phyloP scores from a whole-genome alignment of 2,329 filamentous ascomycete genomes.

The Ophiostoma australiae region DNA sequence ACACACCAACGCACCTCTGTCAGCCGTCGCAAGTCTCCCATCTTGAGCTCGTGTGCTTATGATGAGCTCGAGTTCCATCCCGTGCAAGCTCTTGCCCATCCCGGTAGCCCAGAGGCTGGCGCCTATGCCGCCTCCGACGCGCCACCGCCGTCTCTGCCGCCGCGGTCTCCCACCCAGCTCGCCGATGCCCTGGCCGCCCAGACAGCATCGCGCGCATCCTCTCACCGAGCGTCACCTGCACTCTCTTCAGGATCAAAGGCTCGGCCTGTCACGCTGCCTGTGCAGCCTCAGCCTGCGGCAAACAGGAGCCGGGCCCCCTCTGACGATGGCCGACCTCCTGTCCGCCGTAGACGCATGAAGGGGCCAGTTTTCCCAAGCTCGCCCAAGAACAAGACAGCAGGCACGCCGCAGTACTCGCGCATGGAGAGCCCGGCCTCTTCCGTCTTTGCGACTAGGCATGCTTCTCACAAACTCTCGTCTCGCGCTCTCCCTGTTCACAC shows the following conservation, averaged over 20 bases:
- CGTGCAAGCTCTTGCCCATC: neutral
- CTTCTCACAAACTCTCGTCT: neutral
- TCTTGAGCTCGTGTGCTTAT: neutral
- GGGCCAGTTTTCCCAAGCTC: neutral
- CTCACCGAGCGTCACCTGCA: neutral
- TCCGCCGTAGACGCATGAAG: slow-evolving; percentile 5
- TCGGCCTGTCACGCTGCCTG: neutral
- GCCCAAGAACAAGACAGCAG: neutral
- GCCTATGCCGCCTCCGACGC: neutral
- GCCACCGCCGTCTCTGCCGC: neutral
- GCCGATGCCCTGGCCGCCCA: neutral
- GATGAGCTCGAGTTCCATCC: neutral
- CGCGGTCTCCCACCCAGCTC: neutral
- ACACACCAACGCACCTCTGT: neutral
- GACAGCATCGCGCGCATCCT: neutral
- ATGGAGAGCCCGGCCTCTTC: neutral
- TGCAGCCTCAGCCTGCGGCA: neutral
- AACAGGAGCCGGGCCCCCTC: neutral
- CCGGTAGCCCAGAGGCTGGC: neutral
- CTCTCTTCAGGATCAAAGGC: neutral
- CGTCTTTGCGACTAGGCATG: too few relatives aligned
- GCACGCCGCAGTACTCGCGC: neutral
- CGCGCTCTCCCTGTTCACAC: neutral
- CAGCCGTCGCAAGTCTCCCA: neutral
- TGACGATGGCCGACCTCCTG: neutral